Conservation (phyloP, 1,139 yeast species). For the Debaryomyces robertsiae region DNA sequence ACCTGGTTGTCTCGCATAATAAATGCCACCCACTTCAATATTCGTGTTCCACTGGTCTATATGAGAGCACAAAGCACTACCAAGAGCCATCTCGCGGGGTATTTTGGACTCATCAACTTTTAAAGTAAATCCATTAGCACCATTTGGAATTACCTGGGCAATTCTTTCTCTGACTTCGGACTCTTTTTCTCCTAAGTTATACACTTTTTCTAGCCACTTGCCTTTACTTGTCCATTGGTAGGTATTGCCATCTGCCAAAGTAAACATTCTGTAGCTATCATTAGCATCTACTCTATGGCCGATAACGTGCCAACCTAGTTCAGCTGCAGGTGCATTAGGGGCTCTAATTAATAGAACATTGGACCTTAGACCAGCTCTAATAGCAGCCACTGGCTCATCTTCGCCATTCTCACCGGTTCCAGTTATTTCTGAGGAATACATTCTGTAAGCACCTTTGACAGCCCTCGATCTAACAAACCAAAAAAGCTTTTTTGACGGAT, state of each 20-base stretch:
- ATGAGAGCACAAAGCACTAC: slow-evolving; percentile 60
- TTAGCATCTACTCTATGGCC: slow-evolving; percentile 63
- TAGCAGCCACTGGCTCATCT: slow-evolving; percentile 58
- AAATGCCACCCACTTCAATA: slow-evolving; percentile 62
- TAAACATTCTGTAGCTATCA: slow-evolving; percentile 60
- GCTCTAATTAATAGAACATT: slow-evolving; percentile 56
- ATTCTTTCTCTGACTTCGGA: slow-evolving; percentile 63
- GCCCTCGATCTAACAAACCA: slow-evolving; percentile 62
- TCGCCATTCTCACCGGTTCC: slow-evolving; percentile 48
- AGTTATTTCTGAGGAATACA: slow-evolving; percentile 45
- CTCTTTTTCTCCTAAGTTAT: slow-evolving; percentile 60
- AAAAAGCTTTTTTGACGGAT: slow-evolving; percentile 45
- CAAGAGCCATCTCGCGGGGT: slow-evolving; percentile 56
- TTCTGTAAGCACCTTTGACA: slow-evolving; percentile 63
- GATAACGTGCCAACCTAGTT: slow-evolving; percentile 65
- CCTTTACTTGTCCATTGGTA: slow-evolving; percentile 70
- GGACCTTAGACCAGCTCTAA: slow-evolving; percentile 62
- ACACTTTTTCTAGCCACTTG: slow-evolving; percentile 56
- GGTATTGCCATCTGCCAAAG: slow-evolving; percentile 57
- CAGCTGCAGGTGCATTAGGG: slow-evolving; percentile 49
- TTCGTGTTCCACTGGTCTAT: slow-evolving; percentile 70
- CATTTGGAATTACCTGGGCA: slow-evolving; percentile 53
- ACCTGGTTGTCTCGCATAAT: slow-evolving; percentile 52
- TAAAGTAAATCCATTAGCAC: slow-evolving; percentile 54
- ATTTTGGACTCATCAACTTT: slow-evolving; percentile 55